phyloP scores from a whole-genome alignment of 2,329 filamentous ascomycete species.

The Rosellinia necatrix region DNA sequence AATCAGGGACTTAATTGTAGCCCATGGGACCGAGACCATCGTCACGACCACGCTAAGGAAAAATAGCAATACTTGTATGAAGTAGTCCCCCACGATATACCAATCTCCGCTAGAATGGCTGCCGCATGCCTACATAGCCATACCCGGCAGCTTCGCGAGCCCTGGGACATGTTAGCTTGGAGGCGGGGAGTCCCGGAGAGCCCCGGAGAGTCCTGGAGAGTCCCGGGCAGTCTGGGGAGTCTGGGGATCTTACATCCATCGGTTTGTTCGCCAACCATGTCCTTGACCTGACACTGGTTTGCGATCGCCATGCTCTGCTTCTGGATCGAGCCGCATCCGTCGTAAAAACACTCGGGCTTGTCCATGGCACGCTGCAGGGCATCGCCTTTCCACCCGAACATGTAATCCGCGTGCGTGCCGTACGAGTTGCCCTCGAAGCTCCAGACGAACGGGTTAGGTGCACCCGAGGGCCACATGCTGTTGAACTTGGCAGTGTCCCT shows the following conservation, averaged over 20 bases:
- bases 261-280: conserved; percentile 33
- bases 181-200: too few relatives aligned
- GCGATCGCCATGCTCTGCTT: conserved; percentile 35
- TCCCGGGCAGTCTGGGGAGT: background rate
- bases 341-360: conserved; percentile 46
- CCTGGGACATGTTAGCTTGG: conserved; percentile 9
- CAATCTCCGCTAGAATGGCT: too few relatives aligned
- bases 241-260: conserved; percentile 36
- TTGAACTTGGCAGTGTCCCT: conserved; percentile 47
- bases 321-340: conserved; percentile 35
- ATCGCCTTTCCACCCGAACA: conserved; percentile 43
- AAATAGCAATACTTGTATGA: too few relatives aligned
- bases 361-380: conserved; percentile 40
- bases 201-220: background rate
- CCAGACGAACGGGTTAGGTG: conserved; percentile 36
- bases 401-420: conserved; percentile 45
- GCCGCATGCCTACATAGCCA: conserved; percentile 22
- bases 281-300: conserved; percentile 33
- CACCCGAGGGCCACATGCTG: conserved; percentile 42
- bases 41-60: too few relatives aligned
- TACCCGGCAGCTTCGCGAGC: conserved; percentile 22
- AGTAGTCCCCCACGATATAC: too few relatives aligned
- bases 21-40: too few relatives aligned
- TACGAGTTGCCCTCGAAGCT: conserved; percentile 39
- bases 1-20: too few relatives aligned